Conservation (phyloP, 768 basidiomycete species). For the Pulveroboletus sp. region DNA sequence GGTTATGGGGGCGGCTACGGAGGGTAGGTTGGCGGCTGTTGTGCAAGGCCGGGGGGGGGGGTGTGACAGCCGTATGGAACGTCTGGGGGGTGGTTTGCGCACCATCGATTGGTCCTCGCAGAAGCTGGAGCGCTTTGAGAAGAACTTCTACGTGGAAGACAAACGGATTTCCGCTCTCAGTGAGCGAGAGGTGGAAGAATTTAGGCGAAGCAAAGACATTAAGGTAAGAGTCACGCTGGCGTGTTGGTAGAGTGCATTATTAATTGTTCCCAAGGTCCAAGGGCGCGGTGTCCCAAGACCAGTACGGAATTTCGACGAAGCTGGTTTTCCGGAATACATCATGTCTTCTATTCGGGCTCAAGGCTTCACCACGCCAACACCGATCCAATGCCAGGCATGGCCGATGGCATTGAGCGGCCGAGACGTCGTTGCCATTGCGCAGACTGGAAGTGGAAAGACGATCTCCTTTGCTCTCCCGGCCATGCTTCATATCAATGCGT, state of each 20-base stretch:
- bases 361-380: conserved; percentile 86
- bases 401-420: conserved; percentile 95
- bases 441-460: conserved; percentile 98
- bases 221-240: conserved; percentile 44
- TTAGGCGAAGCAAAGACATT: conserved; percentile 80
- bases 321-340: conserved; percentile 94
- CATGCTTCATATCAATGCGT: conserved; percentile 99
- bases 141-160: conserved; percentile 96
- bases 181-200: conserved; percentile 87
- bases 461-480: conserved; percentile 98
- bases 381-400: conserved; percentile 99
- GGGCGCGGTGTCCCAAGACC: conserved; percentile 87
- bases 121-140: conserved; percentile 84
- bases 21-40: conserved; percentile 22
- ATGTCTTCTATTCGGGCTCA: conserved; percentile 90
- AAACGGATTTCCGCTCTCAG: conserved; percentile 70
- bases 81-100: conserved; percentile 77
- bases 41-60: conserved; percentile 36
- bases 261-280: conserved; percentile 57
- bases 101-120: conserved; percentile 79
- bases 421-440: conserved; percentile 94
- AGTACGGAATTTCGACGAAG: conserved; percentile 88
- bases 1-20: conserved; percentile 32
- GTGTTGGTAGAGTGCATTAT: not conserved
- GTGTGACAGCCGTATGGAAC: conserved; percentile 64